Base-by-base conservation (phyloP, 306 rosid genomes). In the Ziziphus jujuba region DNA sequence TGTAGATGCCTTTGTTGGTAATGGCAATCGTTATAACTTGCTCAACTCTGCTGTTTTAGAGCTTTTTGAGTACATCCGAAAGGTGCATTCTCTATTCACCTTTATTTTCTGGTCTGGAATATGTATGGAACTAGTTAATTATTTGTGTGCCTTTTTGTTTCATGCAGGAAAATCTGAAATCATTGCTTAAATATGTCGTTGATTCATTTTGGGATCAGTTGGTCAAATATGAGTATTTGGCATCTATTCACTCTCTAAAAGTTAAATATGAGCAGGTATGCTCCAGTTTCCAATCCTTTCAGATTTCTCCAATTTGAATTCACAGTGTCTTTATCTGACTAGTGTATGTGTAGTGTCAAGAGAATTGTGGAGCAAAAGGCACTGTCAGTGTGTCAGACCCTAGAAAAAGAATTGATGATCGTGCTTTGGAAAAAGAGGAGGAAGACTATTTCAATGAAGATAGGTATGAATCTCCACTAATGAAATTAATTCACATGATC, bases 21-120 rank as follows among this genome's bases (percentile, higher is more conserved):
- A 92, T 80, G 98, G 98, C 53, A 83, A 81, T 80, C 98, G 98
- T 53, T 92, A 92, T 78, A 92, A 92, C 82, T 87, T 92, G 78
- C 97, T 92, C 65, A 80, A 92, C 74, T 92, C 98, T 20, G 89
- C 97, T 53, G 86, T 89, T 75, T 79, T 92, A 66, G 98, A 92
- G 43, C 96, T 92, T 74, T 82, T 92, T 68, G 98, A 92, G 80
- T 89, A 63, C 80, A 89, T 89, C 56, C 77, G 80, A 55, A 89
- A 89, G 97, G 98, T 92, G 69, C 69, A 6, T 74, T 70, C 33
- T 63, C 74, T 66, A 33, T 57, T 57, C 61, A 40, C 64, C 20
- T 64, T 52, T 12, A n/a, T 50, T 66, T 70, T 57, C 55, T 13
- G 51, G 24, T 77, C 56, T 65, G 64, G 73, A 59, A 54, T 73